A percentile compares a stretch with the other conserved stretches of the same genome.
Evolutionary conservation across 306 rosid genomes (phyloP).

Genomic region (Dalbergia cultrata): DNA sequence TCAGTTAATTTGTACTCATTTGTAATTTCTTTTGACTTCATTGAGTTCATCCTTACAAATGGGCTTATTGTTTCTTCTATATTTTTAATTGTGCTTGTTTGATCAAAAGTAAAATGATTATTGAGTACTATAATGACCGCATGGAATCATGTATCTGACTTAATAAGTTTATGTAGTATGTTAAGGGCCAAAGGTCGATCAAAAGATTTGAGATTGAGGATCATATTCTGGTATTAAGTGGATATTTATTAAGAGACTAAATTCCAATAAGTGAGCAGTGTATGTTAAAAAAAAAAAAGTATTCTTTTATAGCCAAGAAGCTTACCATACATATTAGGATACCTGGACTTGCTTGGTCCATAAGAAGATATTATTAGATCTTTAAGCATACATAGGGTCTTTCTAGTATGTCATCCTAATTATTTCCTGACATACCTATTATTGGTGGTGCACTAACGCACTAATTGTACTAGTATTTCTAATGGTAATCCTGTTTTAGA

Average conservation of each 20-base stretch:
- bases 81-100: not conserved
- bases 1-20: not conserved
- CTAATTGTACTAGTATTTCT: not conserved
- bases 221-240: constrained; percentile 1
- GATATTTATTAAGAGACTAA: not conserved
- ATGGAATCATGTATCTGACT: constrained; percentile 20
- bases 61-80: too few relatives aligned
- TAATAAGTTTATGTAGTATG: not conserved
- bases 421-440: too few relatives aligned
- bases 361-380: constrained; percentile 3
- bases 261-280: not conserved
- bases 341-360: not conserved
- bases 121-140: not conserved
- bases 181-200: not conserved
- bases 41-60: too few relatives aligned
- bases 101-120: too few relatives aligned
- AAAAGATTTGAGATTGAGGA: constrained; percentile 11
- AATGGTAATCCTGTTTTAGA: not conserved
- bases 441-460: not conserved
- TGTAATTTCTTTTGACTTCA: too few relatives aligned
- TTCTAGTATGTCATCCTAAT: too few relatives aligned
- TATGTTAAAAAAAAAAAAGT: not conserved
- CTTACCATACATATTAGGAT: not conserved
- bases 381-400: not conserved
- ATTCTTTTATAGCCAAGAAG: not conserved